phyloP scores from a whole-genome alignment of 2,329 filamentous ascomycete species.

The Celoporthe dispersa region DNA sequence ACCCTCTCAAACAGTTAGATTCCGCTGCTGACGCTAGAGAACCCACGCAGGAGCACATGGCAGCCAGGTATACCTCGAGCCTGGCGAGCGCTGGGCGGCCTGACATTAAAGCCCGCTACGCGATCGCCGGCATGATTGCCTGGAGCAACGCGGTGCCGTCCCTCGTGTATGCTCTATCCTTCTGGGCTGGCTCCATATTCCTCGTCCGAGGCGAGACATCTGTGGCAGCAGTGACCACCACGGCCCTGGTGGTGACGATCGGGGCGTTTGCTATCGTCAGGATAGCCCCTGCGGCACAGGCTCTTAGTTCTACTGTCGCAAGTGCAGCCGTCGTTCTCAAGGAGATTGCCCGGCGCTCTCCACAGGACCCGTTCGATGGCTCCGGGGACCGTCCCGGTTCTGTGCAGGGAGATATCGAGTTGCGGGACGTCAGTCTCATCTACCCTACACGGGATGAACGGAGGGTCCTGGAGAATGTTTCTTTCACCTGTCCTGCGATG shows the following conservation, averaged over 20 bases:
- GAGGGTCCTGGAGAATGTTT: background rate
- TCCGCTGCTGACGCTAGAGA: too few relatives aligned
- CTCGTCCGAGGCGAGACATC: background rate
- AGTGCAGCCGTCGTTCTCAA: background rate
- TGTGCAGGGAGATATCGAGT: background rate
- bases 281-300: background rate
- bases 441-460: background rate
- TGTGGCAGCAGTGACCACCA: background rate
- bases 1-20: too few relatives aligned
- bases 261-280: background rate
- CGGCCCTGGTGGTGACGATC: background rate
- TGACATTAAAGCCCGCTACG: too few relatives aligned
- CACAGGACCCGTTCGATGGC: background rate
- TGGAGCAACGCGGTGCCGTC: background rate
- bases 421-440: background rate
- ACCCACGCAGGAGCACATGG: too few relatives aligned
- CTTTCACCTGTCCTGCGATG: background rate
- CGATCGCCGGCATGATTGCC: too few relatives aligned
- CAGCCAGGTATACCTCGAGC: too few relatives aligned
- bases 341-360: background rate
- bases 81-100: too few relatives aligned
- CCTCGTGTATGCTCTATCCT: background rate
- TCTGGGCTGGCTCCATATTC: background rate
- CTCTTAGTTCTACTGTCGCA: background rate
- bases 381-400: background rate